Conservation (phyloP, 177 flowering plant species). For the Vitis hybrid region DNA sequence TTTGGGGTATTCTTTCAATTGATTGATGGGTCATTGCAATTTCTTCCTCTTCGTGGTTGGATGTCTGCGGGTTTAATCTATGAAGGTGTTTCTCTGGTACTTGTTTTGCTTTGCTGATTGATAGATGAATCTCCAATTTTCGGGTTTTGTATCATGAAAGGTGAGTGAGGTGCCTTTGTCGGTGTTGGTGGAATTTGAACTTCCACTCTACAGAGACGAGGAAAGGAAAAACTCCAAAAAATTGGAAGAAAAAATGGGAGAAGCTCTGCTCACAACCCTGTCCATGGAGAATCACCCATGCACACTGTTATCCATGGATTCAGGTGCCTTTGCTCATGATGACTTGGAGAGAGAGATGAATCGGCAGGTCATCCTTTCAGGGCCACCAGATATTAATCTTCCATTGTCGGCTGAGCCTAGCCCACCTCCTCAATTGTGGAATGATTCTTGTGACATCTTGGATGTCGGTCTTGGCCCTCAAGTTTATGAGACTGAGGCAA, state of each 20-base stretch:
- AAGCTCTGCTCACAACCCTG: constrained; percentile 29
- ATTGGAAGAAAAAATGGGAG: constrained; percentile 24
- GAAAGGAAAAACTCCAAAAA: neutral
- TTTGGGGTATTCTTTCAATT: constrained; percentile 6
- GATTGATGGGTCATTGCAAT: constrained; percentile 11
- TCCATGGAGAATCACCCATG: constrained; percentile 39
- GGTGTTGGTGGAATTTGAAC: neutral
- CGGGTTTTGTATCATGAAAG: neutral
- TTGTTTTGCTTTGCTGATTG: constrained; percentile 23
- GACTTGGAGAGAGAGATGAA: constrained; percentile 28
- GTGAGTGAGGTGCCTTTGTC: constrained; percentile 3
- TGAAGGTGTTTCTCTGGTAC: constrained; percentile 16
- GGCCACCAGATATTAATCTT: constrained; percentile 34
- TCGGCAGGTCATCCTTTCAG: constrained; percentile 17
- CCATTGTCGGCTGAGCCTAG: constrained; percentile 32
- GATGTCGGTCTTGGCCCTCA: constrained; percentile 33
- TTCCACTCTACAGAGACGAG: neutral
- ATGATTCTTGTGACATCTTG: constrained; percentile 25
- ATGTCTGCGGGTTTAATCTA: neutral
- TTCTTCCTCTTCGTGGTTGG: neutral
- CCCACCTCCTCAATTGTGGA: constrained; percentile 26
- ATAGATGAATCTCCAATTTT: constrained; percentile 6
- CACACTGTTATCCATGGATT: constrained; percentile 40
- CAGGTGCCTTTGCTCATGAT: constrained; percentile 24
- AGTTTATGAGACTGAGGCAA: constrained; percentile 20